Percentiles rank a stretch among this genome's conserved stretches.
Evolutionary conservation across 257 asterid species (phyloP).

Genomic region (Knoxia roxburghii): DNA sequence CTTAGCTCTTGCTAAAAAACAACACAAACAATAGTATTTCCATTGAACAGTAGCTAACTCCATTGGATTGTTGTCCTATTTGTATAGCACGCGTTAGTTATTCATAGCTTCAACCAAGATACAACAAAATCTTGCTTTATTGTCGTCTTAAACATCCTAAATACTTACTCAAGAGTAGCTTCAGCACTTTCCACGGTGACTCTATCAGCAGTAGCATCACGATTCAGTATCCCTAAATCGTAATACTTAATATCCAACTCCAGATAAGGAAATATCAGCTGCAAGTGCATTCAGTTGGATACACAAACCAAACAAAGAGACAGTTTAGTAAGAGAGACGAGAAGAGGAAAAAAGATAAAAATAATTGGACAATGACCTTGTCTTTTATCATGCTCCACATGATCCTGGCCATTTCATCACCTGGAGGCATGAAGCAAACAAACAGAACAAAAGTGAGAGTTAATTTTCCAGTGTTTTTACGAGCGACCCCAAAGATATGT

Average conservation of each 20-base stretch:
- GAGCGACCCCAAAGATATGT: background rate
- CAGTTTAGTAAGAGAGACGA: too few relatives aligned
- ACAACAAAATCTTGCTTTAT: background rate
- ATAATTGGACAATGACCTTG: conserved; percentile 36
- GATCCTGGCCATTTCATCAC: conserved; percentile 93
- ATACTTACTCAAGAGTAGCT: conserved; percentile 83
- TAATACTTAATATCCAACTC: conserved; percentile 84
- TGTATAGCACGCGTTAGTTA: background rate
- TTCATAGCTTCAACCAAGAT: background rate
- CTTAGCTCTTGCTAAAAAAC: background rate
- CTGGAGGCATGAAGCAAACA: conserved; percentile 25
- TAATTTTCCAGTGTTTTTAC: too few relatives aligned
- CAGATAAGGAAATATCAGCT: conserved; percentile 79
- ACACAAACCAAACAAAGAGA: background rate
- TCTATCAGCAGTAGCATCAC: conserved; percentile 76
- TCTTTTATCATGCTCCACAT: conserved; percentile 85
- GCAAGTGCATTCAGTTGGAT: conserved; percentile 20
- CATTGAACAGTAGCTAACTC: too few relatives aligned
- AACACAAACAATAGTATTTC: too few relatives aligned
- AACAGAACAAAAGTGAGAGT: background rate
- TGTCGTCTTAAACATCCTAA: too few relatives aligned
- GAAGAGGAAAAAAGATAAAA: background rate
- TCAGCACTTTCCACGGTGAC: conserved; percentile 92
- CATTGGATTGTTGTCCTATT: too few relatives aligned
- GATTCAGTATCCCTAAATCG: conserved; percentile 79